These are phyloP conservation scores for Paspalum notatum DNA, from an alignment of 176 grass and related monocot genomes.

Conservation along the genomic window DNA sequence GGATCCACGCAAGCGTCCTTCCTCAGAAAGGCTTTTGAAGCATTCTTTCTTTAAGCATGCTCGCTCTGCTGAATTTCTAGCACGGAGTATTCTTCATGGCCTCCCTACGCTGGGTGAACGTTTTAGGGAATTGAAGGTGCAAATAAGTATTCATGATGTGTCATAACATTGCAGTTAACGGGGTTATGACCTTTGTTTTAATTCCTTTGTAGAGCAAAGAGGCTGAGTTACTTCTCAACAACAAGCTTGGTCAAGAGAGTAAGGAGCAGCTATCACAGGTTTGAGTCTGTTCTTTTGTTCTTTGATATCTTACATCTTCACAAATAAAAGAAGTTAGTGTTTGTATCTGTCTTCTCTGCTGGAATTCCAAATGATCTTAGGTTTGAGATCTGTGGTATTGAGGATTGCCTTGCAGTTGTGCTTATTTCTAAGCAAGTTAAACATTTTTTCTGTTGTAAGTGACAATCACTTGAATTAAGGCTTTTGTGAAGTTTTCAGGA, in stretches of 20 bases:
- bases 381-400: slow-evolving; percentile 10
- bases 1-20: slow-evolving; percentile 88
- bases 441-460: slow-evolving; percentile 12
- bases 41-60: slow-evolving; percentile 97
- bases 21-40: slow-evolving; percentile 90
- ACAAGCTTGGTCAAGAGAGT: slow-evolving; percentile 64
- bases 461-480: slow-evolving; percentile 1
- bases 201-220: slow-evolving; percentile 72
- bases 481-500: slow-evolving; percentile 30
- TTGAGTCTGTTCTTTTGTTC: slow-evolving; percentile 43
- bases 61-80: slow-evolving; percentile 66
- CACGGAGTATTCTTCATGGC: slow-evolving; percentile 69
- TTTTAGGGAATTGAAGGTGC: slow-evolving; percentile 80
- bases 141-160: slow-evolving; percentile 26
- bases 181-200: slow-evolving; percentile 46
- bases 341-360: neutral
- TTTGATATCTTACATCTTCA: slow-evolving; percentile 28
- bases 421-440: neutral
- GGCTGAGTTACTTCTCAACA: slow-evolving; percentile 72
- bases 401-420: slow-evolving; percentile 19
- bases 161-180: slow-evolving; percentile 18
- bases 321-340: slow-evolving; percentile 10
- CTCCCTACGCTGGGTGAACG: slow-evolving; percentile 86
- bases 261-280: slow-evolving; percentile 96
- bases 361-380: slow-evolving; percentile 5